Base-by-base conservation (phyloP, 2,329 filamentous ascomycete species). In the Diaporthe sp. region DNA sequence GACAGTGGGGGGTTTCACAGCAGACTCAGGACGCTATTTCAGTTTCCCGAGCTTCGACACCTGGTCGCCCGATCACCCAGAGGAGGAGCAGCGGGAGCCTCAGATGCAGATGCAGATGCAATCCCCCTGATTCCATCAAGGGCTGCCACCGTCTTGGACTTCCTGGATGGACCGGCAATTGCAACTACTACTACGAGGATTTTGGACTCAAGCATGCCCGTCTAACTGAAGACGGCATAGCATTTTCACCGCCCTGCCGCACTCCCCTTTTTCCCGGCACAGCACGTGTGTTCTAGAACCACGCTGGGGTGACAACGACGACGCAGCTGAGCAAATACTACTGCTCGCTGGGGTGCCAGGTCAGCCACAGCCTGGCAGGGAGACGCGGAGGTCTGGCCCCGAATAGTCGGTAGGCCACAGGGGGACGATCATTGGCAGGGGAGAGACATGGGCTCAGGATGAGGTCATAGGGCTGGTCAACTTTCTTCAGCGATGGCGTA, bases 31-130 rank as follows among this genome's bases (percentile, higher is more conserved):
- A 73, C 89, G 90, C 76, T 94, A 94, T 83, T 92, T 93, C 80
- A 94, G 92, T 85, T 94, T 94, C 81, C 92, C 92, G 22, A 92
- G 89, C 81, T 94, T 94, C 82, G 92, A 94, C 79, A 88, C 91
- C 75, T 94, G 92, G 86, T 89, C 89, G 55, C 85, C 85, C 28
- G 86, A 85, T 73, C 83, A 85, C 76, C 83, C 83, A 64, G 81
- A 83, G 45, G 83, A 85, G 38, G 84, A 84, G 54, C 84, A 84
- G 54, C 84, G 86, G 74, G 84, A 86, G 55, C 67, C 76, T 28
- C 78, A 80, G 30, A 75, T 79, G 72, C 82, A 82, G 38, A 40
- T 58, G 55, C 55, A 58, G 57, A 61, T 60, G 72, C 82, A 82
- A 77, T 79, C 80, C 35, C 80, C 79, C 57, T 81, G 79, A 81